Conservation (phyloP, 2,329 filamentous ascomycete species). For the Verticillium nubilum region DNA sequence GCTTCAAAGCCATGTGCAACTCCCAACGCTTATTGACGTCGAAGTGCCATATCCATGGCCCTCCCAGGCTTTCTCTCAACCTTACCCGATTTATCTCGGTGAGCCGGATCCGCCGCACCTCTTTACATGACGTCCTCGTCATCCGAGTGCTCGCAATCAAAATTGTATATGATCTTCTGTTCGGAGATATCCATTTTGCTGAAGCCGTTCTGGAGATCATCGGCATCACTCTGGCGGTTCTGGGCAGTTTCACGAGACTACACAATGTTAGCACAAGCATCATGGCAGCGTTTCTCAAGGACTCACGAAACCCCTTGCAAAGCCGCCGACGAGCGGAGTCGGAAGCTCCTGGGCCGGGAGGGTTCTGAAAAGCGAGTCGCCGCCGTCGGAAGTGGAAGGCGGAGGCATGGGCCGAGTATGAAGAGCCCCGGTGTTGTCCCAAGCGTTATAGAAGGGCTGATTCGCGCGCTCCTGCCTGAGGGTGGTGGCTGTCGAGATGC, state of each 20-base stretch:
- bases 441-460: conserved; percentile 21
- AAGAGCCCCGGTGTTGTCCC: conserved; percentile 20
- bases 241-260: neutral
- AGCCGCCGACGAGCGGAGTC: neutral
- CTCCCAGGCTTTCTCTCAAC: no score
- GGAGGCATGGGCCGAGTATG: conserved; percentile 4
- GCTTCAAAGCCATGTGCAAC: no score
- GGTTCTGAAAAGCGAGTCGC: neutral
- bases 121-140: neutral
- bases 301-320: neutral
- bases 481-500: conserved; percentile 24
- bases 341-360: neutral
- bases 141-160: neutral
- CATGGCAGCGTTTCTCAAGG: neutral
- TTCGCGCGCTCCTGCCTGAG: conserved; percentile 10
- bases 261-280: neutral
- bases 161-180: neutral
- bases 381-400: neutral
- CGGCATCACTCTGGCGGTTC: neutral
- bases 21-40: no score
- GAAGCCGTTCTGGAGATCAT: neutral
- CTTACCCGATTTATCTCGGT: no score
- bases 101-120: no score
- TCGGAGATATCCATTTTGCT: neutral
- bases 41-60: no score